Percentiles rank a stretch among this genome's conserved stretches.
phyloP scores from a whole-genome alignment of 108 stramenopile genomes.

The Skeletonema tropicum region DNA sequence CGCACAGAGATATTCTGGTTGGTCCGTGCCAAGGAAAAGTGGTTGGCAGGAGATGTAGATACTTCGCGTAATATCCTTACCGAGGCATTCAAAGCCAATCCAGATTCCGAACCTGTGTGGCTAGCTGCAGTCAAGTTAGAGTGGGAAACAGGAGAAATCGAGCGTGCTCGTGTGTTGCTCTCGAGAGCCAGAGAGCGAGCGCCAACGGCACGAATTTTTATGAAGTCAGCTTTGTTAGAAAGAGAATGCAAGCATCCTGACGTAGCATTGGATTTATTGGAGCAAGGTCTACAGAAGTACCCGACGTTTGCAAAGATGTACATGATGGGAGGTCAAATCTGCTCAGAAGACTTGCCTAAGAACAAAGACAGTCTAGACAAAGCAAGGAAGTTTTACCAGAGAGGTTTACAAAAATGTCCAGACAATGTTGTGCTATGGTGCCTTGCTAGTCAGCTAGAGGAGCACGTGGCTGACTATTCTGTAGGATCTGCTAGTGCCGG shows the following conservation, averaged over 20 bases:
- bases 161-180: conserved; percentile 89
- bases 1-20: conserved; percentile 97
- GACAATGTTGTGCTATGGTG: conserved; percentile 86
- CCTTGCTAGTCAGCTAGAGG: conserved; percentile 89
- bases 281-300: conserved; percentile 81
- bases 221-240: conserved; percentile 95
- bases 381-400: conserved; percentile 78
- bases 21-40: conserved; percentile 95
- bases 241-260: conserved; percentile 59
- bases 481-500: conserved; percentile 52
- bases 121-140: conserved; percentile 97
- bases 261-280: conserved; percentile 68
- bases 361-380: conserved; percentile 63
- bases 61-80: conserved; percentile 91
- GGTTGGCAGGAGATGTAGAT: conserved; percentile 88
- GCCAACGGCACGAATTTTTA: conserved; percentile 86
- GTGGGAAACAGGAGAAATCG: conserved; percentile 94
- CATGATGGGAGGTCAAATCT: conserved; percentile 97
- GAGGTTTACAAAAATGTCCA: conserved; percentile 85
- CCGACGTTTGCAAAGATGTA: conserved; percentile 86
- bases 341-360: conserved; percentile 71
- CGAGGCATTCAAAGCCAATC: conserved; percentile 93
- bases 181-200: conserved; percentile 84
- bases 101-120: conserved; percentile 95
- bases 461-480: conserved; percentile 50